These are phyloP conservation scores for Diaporthe vexans DNA, from an alignment of 2,329 filamentous ascomycete genomes.

Conservation along the genomic window DNA sequence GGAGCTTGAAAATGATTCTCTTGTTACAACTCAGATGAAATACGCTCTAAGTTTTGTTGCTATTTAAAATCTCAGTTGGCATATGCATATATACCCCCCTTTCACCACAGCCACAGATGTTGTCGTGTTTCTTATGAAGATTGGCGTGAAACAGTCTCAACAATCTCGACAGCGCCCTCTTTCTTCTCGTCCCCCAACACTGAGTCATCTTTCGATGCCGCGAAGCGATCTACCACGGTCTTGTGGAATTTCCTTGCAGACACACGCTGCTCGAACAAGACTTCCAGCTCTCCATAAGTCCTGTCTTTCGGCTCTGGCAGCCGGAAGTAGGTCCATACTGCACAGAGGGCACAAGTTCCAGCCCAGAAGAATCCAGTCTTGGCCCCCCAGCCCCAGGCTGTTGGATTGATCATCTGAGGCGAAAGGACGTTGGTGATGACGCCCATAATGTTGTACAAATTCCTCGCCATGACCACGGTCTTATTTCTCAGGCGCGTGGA, in stretches of 20 bases:
- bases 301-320: constrained; percentile 68
- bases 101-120: background rate
- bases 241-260: constrained; percentile 58
- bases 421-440: constrained; percentile 63
- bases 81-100: background rate
- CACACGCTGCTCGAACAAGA: constrained; percentile 63
- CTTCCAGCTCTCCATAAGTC: constrained; percentile 68
- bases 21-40: background rate
- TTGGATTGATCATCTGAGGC: constrained; percentile 62
- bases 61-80: background rate
- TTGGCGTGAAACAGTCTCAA: constrained; percentile 22
- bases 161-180: constrained; percentile 18
- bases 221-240: constrained; percentile 45
- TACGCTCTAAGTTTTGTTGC: background rate
- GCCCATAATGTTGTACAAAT: constrained; percentile 62
- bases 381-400: constrained; percentile 63
- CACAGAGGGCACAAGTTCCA: constrained; percentile 59
- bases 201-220: constrained; percentile 16
- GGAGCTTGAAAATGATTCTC: background rate
- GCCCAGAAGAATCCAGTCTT: constrained; percentile 63
- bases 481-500: constrained; percentile 61
- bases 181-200: constrained; percentile 17
- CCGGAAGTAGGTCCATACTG: constrained; percentile 65
- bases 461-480: constrained; percentile 60
- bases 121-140: background rate